A percentile compares a stretch with the other conserved stretches of the same genome.
These are phyloP conservation scores for Boechera retrofracta DNA, from an alignment of 345 rosid genomes.

Conservation along the genomic window DNA sequence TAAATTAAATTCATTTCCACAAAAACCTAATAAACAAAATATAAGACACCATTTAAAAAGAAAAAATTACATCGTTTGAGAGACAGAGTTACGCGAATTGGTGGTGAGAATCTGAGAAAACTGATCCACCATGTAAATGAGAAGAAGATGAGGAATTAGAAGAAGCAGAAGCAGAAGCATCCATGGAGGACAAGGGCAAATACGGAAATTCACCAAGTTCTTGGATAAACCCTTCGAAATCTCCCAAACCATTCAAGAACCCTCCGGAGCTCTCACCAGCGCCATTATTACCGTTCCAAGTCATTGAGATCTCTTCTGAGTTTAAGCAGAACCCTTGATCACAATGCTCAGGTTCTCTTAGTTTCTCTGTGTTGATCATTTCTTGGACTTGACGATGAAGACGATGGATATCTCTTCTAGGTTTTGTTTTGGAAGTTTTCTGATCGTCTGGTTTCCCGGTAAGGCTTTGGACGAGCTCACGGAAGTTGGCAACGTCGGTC, in stretches of 20 bases:
- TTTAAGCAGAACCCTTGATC: slow-evolving; percentile 30
- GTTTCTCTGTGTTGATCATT: slow-evolving; percentile 18
- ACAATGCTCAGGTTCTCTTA: slow-evolving; percentile 8
- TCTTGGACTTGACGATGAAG: slow-evolving; percentile 32
- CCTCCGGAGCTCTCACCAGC: slow-evolving; percentile 50
- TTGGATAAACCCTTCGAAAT: slow-evolving; percentile 75
- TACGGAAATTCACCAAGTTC: slow-evolving; percentile 70
- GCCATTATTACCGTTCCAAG: slow-evolving; percentile 34
- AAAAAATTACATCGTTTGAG: not conserved
- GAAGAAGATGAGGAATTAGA: slow-evolving; percentile 43
- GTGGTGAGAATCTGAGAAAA: slow-evolving; percentile 36
- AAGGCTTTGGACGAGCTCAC: slow-evolving; percentile 88
- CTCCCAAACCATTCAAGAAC: slow-evolving; percentile 63
- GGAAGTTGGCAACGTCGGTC: slow-evolving; percentile 84
- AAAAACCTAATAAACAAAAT: slow-evolving; percentile 25
- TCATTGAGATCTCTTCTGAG: slow-evolving; percentile 38
- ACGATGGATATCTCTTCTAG: slow-evolving; percentile 36
- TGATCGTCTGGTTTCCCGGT: slow-evolving; percentile 73
- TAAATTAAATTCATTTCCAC: slow-evolving; percentile 30
- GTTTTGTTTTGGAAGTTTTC: slow-evolving; percentile 36
- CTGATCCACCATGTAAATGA: slow-evolving; percentile 35
- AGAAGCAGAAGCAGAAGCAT: slow-evolving; percentile 43
- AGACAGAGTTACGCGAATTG: slow-evolving; percentile 29
- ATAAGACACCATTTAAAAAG: not conserved
- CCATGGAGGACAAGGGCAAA: slow-evolving; percentile 52